Evolutionary conservation across 495 filamentous ascomycete genomes (phyloP).

Genomic region (Aspergillus incahuasiensis): DNA sequence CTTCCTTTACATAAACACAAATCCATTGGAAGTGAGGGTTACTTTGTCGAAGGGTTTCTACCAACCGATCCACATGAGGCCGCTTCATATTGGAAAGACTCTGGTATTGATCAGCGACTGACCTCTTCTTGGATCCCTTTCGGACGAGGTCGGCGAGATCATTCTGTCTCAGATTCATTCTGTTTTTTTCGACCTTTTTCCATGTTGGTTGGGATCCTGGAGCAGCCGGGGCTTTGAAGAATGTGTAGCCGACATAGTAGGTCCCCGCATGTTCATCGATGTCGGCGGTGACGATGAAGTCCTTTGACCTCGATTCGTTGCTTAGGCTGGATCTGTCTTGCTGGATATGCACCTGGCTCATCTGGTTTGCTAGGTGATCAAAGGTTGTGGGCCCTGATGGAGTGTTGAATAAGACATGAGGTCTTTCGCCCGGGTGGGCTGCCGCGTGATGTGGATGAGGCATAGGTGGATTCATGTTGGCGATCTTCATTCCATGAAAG

Average conservation of each 20-base stretch:
- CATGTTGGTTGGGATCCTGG: constrained; percentile 28
- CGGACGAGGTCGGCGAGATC: constrained; percentile 29
- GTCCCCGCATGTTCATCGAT: constrained; percentile 2
- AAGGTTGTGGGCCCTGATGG: constrained; percentile 6
- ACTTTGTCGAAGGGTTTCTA: constrained; percentile 25
- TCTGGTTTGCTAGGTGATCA: constrained; percentile 14
- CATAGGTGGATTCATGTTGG: constrained; percentile 16
- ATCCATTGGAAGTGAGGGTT: constrained; percentile 31
- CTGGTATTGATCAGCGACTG: constrained; percentile 30
- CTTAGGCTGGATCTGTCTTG: constrained; percentile 2
- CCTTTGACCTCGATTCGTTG: not conserved
- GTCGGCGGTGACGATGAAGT: constrained; percentile 1
- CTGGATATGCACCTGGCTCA: constrained; percentile 17
- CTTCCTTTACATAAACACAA: constrained; percentile 34
- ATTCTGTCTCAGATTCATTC: constrained; percentile 28
- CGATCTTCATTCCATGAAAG: constrained; percentile 11
- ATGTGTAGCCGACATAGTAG: constrained; percentile 31
- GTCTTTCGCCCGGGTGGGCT: constrained; percentile 8
- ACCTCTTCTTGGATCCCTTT: constrained; percentile 25
- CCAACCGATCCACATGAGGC: constrained; percentile 31
- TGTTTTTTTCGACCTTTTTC: constrained; percentile 26
- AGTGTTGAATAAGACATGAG: constrained; percentile 10
- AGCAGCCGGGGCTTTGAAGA: constrained; percentile 30
- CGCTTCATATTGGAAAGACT: constrained; percentile 23
- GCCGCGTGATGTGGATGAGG: constrained; percentile 14